A percentile compares a stretch with the other conserved stretches of the same genome.
These are phyloP conservation scores for Paramyrothecium sp. DNA, from an alignment of 2,329 filamentous ascomycete species.

Conservation along the genomic window DNA sequence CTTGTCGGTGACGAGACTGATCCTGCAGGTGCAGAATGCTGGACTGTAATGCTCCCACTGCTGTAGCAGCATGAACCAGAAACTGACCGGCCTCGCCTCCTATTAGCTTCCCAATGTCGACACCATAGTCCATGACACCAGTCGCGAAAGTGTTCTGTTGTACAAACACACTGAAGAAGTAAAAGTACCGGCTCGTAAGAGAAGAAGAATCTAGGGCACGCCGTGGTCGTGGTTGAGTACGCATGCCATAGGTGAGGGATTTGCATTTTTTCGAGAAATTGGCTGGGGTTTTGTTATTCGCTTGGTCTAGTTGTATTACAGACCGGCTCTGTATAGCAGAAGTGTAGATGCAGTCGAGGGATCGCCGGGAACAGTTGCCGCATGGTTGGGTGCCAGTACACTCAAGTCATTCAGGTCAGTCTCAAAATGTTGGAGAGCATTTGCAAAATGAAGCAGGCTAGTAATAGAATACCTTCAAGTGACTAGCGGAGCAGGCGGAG, in stretches of 20 bases:
- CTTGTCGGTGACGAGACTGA: neutral
- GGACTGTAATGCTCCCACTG: slow-evolving; percentile 28
- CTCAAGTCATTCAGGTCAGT: slow-evolving; percentile 11
- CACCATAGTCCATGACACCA: neutral
- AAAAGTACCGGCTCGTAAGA: slow-evolving; percentile 23
- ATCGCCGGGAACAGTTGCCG: slow-evolving; percentile 22
- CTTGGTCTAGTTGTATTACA: slow-evolving; percentile 19
- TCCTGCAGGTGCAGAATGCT: slow-evolving; percentile 12
- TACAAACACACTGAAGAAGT: slow-evolving; percentile 27
- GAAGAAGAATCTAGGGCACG: no score
- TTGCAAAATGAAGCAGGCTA: neutral
- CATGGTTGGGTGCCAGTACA: slow-evolving; percentile 31
- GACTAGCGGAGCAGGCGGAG: slow-evolving; percentile 24
- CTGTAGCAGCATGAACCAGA: slow-evolving; percentile 26
- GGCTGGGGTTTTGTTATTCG: slow-evolving; percentile 6
- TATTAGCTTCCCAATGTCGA: slow-evolving; percentile 19
- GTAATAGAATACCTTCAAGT: slow-evolving; percentile 26
- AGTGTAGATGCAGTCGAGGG: slow-evolving; percentile 18
- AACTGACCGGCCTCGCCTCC: slow-evolving; percentile 7
- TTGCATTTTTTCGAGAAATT: no score
- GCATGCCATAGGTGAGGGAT: no score
- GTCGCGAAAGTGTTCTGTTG: slow-evolving; percentile 23
- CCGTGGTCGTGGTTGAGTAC: no score
- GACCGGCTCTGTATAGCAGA: neutral
- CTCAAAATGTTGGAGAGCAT: no score